These are phyloP conservation scores for Phytopythium oedochilum DNA, from an alignment of 352 stramenopile genomes.

Conservation along the genomic window DNA sequence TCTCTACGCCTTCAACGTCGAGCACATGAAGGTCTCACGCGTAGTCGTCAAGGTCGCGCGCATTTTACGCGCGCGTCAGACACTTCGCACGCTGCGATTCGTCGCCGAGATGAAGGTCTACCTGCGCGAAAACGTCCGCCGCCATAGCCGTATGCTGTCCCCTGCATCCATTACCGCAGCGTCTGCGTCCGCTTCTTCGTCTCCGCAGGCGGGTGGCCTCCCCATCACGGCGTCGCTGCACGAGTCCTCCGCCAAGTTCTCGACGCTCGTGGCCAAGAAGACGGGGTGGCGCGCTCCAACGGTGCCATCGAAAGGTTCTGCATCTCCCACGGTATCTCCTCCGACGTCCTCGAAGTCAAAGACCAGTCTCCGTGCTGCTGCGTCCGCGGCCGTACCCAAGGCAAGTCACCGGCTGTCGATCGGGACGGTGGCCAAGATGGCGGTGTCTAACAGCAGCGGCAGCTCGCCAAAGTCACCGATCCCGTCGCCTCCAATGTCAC, in stretches of 20 bases:
- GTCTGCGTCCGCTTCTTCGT: background rate
- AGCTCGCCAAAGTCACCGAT: constrained; percentile 7
- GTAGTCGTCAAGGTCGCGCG: constrained; percentile 68
- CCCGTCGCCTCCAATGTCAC: constrained; percentile 27
- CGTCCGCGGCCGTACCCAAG: background rate
- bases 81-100: constrained; percentile 67
- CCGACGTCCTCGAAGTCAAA: constrained; percentile 1
- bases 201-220: background rate
- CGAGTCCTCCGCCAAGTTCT: constrained; percentile 25
- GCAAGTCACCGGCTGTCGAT: background rate
- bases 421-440: background rate
- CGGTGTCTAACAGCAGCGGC: constrained; percentile 11
- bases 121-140: constrained; percentile 45
- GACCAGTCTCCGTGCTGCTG: background rate
- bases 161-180: constrained; percentile 2
- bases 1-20: constrained; percentile 69
- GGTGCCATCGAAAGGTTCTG: background rate
- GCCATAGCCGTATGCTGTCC: background rate
- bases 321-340: constrained; percentile 1
- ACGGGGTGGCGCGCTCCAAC: constrained; percentile 10
- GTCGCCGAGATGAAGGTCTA: constrained; percentile 82
- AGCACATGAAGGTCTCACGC: constrained; percentile 64
- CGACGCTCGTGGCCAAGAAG: constrained; percentile 14
- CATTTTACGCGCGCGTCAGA: constrained; percentile 57
- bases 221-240: constrained; percentile 35